These are phyloP conservation scores for Phytophthora citricola DNA, from an alignment of 352 stramenopile species.

Conservation along the genomic window DNA sequence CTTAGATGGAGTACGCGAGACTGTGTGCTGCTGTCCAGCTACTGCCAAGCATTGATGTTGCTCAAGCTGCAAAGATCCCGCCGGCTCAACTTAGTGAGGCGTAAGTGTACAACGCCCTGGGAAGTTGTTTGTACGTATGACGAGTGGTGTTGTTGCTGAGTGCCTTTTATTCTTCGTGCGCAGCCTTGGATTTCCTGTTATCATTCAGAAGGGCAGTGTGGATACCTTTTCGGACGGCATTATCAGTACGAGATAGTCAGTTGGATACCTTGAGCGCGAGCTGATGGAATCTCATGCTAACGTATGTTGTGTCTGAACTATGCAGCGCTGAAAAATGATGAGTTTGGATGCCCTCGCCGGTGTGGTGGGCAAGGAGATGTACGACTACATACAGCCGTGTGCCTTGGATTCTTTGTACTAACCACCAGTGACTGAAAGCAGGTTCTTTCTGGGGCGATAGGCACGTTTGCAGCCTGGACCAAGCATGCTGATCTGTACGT, in stretches of 20 bases:
- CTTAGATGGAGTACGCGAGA: slow-evolving; percentile 87
- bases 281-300: background rate
- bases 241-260: slow-evolving; percentile 45
- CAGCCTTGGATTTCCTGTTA: slow-evolving; percentile 80
- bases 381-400: slow-evolving; percentile 8
- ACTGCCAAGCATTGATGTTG: slow-evolving; percentile 52
- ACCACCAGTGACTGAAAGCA: slow-evolving; percentile 26
- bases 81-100: slow-evolving; percentile 59
- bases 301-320: slow-evolving; percentile 1
- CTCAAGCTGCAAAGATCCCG: slow-evolving; percentile 55
- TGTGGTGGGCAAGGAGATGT: slow-evolving; percentile 94
- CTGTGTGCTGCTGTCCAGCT: slow-evolving; percentile 64
- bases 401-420: background rate
- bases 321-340: slow-evolving; percentile 61
- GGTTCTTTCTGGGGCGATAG: slow-evolving; percentile 85
- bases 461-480: slow-evolving; percentile 81
- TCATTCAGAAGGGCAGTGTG: slow-evolving; percentile 85
- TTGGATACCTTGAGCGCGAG: background rate
- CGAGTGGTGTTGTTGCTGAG: background rate
- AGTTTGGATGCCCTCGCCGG: slow-evolving; percentile 80
- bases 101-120: slow-evolving; percentile 40
- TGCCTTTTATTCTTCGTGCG: background rate
- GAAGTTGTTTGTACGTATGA: background rate
- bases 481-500: slow-evolving; percentile 53
- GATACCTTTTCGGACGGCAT: slow-evolving; percentile 86